Evolutionary conservation across 495 filamentous ascomycete species (phyloP).

Genomic region (Tuber indicum): DNA sequence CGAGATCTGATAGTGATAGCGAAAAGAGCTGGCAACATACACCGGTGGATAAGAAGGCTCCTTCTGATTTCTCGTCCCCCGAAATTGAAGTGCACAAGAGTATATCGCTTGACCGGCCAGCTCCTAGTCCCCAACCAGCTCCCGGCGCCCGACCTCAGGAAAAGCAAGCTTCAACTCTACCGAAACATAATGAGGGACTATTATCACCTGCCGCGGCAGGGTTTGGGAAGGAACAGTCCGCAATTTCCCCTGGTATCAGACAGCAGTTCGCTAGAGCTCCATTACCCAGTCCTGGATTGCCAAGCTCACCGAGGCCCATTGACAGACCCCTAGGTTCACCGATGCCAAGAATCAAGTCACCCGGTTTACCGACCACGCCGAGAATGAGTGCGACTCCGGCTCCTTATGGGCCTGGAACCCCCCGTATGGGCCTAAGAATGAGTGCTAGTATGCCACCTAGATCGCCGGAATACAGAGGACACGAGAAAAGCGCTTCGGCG

Average conservation of each 20-base stretch:
- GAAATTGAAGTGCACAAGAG: slow-evolving; percentile 8
- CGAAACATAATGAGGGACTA: slow-evolving; percentile 7
- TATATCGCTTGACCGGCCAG: background rate
- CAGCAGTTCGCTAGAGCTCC: slow-evolving; percentile 44
- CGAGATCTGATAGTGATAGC: slow-evolving; percentile 19
- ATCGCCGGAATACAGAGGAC: slow-evolving; percentile 27
- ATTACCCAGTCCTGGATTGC: slow-evolving; percentile 73
- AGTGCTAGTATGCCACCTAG: slow-evolving; percentile 27
- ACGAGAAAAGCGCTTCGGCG: slow-evolving; percentile 32
- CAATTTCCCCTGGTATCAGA: slow-evolving; percentile 18
- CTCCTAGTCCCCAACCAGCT: slow-evolving; percentile 1
- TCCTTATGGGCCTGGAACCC: slow-evolving; percentile 29
- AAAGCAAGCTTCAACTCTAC: slow-evolving; percentile 14
- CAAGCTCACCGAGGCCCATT: slow-evolving; percentile 80
- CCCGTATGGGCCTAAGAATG: slow-evolving; percentile 26
- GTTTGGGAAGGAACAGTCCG: slow-evolving; percentile 7
- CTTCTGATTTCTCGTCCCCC: slow-evolving; percentile 16
- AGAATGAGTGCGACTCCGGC: slow-evolving; percentile 22
- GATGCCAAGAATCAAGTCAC: slow-evolving; percentile 57
- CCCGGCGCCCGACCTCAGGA: slow-evolving; percentile 9
- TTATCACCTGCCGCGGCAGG: slow-evolving; percentile 1
- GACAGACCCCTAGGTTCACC: slow-evolving; percentile 66
- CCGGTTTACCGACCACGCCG: slow-evolving; percentile 44
- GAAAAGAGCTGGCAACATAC: slow-evolving; percentile 39
- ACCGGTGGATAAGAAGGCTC: slow-evolving; percentile 38